Evolutionary conservation across 2,329 filamentous ascomycete species (phyloP).

Genomic region (Camillea tinctor): DNA sequence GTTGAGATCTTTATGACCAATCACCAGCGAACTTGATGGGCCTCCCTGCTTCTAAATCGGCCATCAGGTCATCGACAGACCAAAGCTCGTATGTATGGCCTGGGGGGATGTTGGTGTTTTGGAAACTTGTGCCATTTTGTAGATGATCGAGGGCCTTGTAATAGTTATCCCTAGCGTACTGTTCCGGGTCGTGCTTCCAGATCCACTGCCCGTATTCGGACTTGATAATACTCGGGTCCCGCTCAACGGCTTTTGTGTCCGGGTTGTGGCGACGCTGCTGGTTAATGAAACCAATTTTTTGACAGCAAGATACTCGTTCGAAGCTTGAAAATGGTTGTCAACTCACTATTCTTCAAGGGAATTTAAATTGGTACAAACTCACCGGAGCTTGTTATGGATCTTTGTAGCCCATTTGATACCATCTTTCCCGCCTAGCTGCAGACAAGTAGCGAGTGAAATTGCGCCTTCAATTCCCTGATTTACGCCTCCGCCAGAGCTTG

Average conservation of each 20-base stretch:
- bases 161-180: conserved; percentile 28
- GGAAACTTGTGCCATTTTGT: conserved; percentile 14
- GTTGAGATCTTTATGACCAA: no score
- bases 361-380: conserved; percentile 4
- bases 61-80: conserved; percentile 11
- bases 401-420: conserved; percentile 21
- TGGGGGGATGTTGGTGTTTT: conserved; percentile 26
- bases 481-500: conserved; percentile 34
- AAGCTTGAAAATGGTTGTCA: not conserved
- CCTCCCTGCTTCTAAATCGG: no score
- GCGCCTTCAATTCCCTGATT: conserved; percentile 36
- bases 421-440: conserved; percentile 26
- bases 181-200: conserved; percentile 27
- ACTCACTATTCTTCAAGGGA: conserved; percentile 5
- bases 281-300: conserved; percentile 7
- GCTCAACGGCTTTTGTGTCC: conserved; percentile 8
- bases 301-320: conserved; percentile 5
- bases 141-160: conserved; percentile 17
- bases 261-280: not conserved
- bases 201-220: conserved; percentile 12
- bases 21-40: no score
- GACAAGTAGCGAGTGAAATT: conserved; percentile 29
- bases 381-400: conserved; percentile 30
- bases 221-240: conserved; percentile 6
- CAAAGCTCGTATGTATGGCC: conserved; percentile 24